These are phyloP conservation scores for Haberlea rhodopensis DNA, from an alignment of 257 asterid genomes.

Conservation along the genomic window DNA sequence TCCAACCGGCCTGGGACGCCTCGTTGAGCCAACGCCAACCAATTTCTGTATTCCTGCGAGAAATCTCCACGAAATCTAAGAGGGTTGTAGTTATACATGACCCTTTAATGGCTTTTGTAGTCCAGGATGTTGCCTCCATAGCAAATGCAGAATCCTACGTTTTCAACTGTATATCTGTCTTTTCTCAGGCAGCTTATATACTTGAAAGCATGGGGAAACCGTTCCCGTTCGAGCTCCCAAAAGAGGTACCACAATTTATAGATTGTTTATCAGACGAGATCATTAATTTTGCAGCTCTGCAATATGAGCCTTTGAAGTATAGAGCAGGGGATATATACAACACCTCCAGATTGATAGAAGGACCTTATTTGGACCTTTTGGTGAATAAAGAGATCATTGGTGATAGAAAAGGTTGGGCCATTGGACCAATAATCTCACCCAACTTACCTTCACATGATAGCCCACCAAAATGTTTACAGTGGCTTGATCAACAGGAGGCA, in stretches of 20 bases:
- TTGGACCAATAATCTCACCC: constrained; percentile 32
- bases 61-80: constrained; percentile 16
- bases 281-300: background rate
- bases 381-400: no score
- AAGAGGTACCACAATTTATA: constrained; percentile 15
- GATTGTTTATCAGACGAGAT: constrained; percentile 8
- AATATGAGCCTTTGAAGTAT: background rate
- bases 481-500: constrained; percentile 40
- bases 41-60: constrained; percentile 8
- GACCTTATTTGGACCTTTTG: background rate
- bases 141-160: constrained; percentile 37
- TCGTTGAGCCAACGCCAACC: constrained; percentile 28
- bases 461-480: constrained; percentile 29
- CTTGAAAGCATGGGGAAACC: background rate
- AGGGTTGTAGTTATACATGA: constrained; percentile 39
- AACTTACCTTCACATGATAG: background rate
- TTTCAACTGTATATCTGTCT: constrained; percentile 31
- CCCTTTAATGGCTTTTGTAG: constrained; percentile 31
- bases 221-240: background rate
- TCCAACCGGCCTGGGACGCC: constrained; percentile 30
- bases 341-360: constrained; percentile 3
- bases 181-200: background rate
- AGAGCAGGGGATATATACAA: background rate
- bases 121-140: constrained; percentile 34
- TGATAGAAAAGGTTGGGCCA: constrained; percentile 8